Conservation (phyloP, 2,329 filamentous ascomycete species). For the Sarocladiaceae sp. region DNA sequence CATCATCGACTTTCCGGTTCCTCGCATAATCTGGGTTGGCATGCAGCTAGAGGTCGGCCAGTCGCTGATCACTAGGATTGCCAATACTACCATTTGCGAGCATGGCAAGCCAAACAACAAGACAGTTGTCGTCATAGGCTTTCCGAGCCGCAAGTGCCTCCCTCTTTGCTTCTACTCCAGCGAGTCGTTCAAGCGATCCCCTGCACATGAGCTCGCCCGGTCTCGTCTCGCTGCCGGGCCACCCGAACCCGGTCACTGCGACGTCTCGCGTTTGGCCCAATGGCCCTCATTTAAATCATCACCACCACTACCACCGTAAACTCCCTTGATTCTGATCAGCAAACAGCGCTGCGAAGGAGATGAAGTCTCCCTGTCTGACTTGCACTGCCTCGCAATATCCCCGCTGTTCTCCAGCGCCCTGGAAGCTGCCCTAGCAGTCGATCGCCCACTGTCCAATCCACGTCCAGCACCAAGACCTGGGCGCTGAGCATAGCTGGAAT, state of each 20-base stretch:
- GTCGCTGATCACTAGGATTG: not conserved
- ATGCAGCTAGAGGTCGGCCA: not conserved
- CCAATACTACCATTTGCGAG: too few species aligned
- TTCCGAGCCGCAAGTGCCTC: too few species aligned
- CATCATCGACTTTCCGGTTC: constrained; percentile 1
- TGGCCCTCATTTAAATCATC: not conserved
- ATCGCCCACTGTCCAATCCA: not conserved
- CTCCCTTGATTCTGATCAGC: not conserved
- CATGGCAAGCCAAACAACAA: not conserved
- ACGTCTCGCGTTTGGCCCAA: constrained; percentile 8
- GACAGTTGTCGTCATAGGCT: not conserved
- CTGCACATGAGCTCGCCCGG: not conserved
- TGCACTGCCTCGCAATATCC: not conserved
- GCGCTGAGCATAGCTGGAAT: constrained; percentile 3
- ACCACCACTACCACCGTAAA: constrained; percentile 1
- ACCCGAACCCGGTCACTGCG: constrained; percentile 6
- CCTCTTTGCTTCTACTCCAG: not conserved
- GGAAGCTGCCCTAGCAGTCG: too few species aligned
- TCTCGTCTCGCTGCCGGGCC: not conserved
- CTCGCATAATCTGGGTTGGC: not conserved
- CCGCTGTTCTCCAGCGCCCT: too few species aligned
- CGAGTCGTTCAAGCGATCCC: not conserved
- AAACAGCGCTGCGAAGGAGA: not conserved
- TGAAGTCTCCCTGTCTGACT: not conserved
- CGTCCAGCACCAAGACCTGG: not conserved